Evolutionary conservation across 2,329 filamentous ascomycete genomes (phyloP), one percentile per base, ranked within the genome.

Genomic region (Fusarium keratoplasticum): DNA sequence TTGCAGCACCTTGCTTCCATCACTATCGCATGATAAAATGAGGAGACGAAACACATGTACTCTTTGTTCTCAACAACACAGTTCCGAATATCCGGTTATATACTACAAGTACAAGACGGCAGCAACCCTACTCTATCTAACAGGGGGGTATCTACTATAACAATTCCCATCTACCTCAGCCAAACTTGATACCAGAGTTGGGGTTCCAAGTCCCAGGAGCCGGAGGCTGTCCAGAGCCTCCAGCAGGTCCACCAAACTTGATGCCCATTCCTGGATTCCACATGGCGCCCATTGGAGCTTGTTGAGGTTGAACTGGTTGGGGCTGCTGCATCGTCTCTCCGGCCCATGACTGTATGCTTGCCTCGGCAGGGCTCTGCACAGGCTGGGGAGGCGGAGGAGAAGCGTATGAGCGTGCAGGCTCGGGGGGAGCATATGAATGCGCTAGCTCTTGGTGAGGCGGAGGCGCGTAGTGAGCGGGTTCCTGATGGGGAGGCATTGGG

Each of bases 211-310:
- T 88, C 38, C 87, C 86, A 2, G 78, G 78, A 4, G 77, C 61
- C 40, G 72, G 73, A 67, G 72, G 72, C 64, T 77, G 76, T 20
- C 76, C 79, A 33, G 77, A 79, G 42, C 77, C 44, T 20, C 77
- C 63, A n/a, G 63, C 71, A 18, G 84, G 72, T 5, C 84, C 87
- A 1, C 89, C 90, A 81, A 98, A 97, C 66, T 91, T 92, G 77
- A 97, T 96, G 0, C 93, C 93, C 87, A 94, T 92, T 3, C 92
- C 91, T 0, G 95, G 94, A 64, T 90, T 92, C 95, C 95, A 98
- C 81, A 81, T 79, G 9, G 73, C 73, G 11, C 77, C 71, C 74
- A 79, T 78, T 1, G 77, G 74, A 0, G 84, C 80, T 70, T 82
- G 80, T 59, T 83, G 80, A 1, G 84, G 82, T 3, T 87, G 84